phyloP scores from a whole-genome alignment of 306 rosid species.

The Cucurbita moschata region DNA sequence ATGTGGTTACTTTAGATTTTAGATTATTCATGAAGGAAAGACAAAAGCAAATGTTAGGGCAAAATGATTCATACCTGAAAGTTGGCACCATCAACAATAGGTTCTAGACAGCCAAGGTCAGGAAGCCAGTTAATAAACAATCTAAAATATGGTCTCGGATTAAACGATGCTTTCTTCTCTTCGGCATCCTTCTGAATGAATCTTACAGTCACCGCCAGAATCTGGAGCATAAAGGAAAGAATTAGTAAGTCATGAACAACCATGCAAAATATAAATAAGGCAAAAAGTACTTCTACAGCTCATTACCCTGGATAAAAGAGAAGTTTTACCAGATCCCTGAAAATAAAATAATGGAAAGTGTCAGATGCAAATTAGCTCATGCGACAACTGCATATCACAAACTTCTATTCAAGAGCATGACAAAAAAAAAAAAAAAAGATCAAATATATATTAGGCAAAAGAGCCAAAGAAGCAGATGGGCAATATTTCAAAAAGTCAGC shows the following conservation, averaged over 20 bases:
- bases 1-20: constrained; percentile 1
- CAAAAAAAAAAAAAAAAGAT: not conserved
- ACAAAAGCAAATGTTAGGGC: constrained; percentile 1
- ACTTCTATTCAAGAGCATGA: not conserved
- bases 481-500: not conserved
- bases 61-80: constrained; percentile 48
- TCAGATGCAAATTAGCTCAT: not conserved
- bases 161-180: constrained; percentile 74
- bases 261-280: not conserved
- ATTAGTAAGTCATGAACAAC: not conserved
- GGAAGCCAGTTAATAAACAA: constrained; percentile 78
- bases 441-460: no score
- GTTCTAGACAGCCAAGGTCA: constrained; percentile 84
- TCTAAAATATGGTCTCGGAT: constrained; percentile 86
- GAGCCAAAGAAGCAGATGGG: not conserved
- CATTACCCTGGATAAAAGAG: constrained; percentile 67
- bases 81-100: constrained; percentile 77
- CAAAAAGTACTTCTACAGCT: not conserved
- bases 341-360: constrained; percentile 13
- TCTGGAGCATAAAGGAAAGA: constrained; percentile 32
- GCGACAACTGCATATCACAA: not conserved
- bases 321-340: constrained; percentile 68
- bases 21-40: constrained; percentile 8
- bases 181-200: constrained; percentile 71
- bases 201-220: constrained; percentile 62